phyloP scores from a whole-genome alignment of 2,329 filamentous ascomycete species.

The Rhytidhysteron rufulum region DNA sequence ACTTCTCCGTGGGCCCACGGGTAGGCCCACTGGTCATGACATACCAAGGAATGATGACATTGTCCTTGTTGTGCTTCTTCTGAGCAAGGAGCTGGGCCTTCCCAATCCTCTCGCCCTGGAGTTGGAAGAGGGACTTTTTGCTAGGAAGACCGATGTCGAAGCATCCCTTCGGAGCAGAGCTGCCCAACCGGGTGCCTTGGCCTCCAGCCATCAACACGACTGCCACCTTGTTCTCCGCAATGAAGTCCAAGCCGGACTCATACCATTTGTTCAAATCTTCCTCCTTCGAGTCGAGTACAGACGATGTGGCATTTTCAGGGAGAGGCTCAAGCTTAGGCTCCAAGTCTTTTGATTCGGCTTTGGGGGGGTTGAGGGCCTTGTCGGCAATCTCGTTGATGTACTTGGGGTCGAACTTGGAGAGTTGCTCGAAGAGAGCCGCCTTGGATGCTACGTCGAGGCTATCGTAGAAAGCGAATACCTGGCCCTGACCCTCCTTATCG shows the following conservation, averaged over 20 bases:
- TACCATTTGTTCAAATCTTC: conserved; percentile 83
- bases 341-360: conserved; percentile 51
- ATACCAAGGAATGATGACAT: conserved; percentile 83
- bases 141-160: conserved; percentile 94
- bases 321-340: conserved; percentile 72
- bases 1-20: conserved; percentile 83
- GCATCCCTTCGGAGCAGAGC: conserved; percentile 94
- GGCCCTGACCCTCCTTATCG: conserved; percentile 68
- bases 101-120: conserved; percentile 90
- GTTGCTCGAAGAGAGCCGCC: conserved; percentile 73
- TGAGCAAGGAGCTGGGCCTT: conserved; percentile 80
- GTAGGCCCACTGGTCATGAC: conserved; percentile 99
- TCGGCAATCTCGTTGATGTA: conserved; percentile 86
- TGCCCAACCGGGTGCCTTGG: conserved; percentile 90
- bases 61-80: conserved; percentile 59
- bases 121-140: conserved; percentile 92
- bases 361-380: conserved; percentile 73
- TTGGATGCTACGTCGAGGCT: conserved; percentile 70
- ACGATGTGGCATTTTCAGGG: conserved; percentile 79
- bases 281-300: conserved; percentile 81
- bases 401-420: conserved; percentile 74
- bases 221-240: conserved; percentile 66
- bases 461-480: conserved; percentile 87
- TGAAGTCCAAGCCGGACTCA: conserved; percentile 61
- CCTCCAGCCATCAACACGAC: conserved; percentile 97